Evolutionary conservation across 192 early-diverging fungal species (phyloP).

Genomic region (Pecoramyces ruminantium): DNA sequence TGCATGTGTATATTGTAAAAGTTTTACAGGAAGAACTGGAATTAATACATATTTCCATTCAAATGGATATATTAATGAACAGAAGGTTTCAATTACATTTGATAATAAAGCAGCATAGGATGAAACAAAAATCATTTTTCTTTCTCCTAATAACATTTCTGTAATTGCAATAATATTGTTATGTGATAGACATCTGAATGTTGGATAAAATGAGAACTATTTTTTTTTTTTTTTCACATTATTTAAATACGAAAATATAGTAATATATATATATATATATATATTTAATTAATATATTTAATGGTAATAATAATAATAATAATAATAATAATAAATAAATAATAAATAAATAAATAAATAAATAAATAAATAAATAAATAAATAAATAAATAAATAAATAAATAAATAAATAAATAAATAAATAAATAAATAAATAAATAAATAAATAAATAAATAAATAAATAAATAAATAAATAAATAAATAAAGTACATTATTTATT

Average conservation of each 20-base stretch:
- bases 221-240: neutral
- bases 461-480: no score
- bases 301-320: no score
- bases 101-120: neutral
- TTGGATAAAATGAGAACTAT: neutral
- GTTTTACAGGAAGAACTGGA: neutral
- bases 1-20: neutral
- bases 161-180: neutral
- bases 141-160: neutral
- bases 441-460: no score
- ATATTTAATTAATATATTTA: no score
- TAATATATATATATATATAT: no score
- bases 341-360: no score
- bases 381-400: no score
- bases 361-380: no score
- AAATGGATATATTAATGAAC: neutral
- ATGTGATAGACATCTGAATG: neutral
- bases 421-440: no score
- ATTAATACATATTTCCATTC: neutral
- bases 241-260: no score
- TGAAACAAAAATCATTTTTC: neutral
- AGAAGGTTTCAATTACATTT: neutral
- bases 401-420: no score
- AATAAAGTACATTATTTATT: slow-evolving; percentile 67
- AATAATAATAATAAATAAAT: no score